Percentiles rank a stretch among this genome's conserved stretches.
phyloP scores from a whole-genome alignment of 1,284 basidiomycete species.

The Heterobasidion irregulare region DNA sequence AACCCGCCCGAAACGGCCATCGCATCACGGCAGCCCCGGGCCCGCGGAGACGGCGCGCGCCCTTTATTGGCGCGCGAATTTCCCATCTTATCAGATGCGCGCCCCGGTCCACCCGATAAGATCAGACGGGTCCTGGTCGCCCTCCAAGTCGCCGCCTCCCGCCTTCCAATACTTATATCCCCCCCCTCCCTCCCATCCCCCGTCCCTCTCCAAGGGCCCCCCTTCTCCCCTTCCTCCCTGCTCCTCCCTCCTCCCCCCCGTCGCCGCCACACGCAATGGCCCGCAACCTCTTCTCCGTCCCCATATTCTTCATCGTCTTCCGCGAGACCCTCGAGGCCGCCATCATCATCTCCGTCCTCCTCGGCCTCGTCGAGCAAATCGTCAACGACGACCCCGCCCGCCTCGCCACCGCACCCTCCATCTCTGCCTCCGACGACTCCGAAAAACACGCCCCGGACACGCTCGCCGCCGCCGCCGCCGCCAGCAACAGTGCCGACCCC shows the following conservation, averaged over 20 bases:
- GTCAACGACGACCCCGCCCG: constrained; percentile 33
- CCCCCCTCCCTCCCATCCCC: background rate
- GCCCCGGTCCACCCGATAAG: background rate
- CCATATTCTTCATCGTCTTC: constrained; percentile 86
- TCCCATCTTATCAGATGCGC: constrained; percentile 13
- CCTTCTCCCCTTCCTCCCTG: constrained; percentile 1
- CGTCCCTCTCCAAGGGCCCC: constrained; percentile 3
- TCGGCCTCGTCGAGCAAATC: constrained; percentile 80
- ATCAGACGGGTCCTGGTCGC: background rate
- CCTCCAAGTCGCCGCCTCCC: background rate
- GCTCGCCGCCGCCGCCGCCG: background rate
- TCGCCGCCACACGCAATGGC: constrained; percentile 33
- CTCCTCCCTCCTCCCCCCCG: constrained; percentile 7
- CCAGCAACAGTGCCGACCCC: background rate
- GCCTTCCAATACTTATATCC: background rate
- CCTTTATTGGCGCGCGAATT: background rate
- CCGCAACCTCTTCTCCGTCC: constrained; percentile 63
- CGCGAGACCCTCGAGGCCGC: constrained; percentile 85
- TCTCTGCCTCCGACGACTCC: constrained; percentile 4
- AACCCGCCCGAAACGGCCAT: constrained; percentile 1
- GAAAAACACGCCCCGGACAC: constrained; percentile 15
- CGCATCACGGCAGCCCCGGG: no score
- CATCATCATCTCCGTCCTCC: constrained; percentile 83
- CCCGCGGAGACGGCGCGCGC: no score
- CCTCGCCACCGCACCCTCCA: background rate